Percentiles rank a stretch among this genome's conserved stretches.
Conservation (phyloP, 306 rosid species). For the Crataegus laevigata region DNA sequence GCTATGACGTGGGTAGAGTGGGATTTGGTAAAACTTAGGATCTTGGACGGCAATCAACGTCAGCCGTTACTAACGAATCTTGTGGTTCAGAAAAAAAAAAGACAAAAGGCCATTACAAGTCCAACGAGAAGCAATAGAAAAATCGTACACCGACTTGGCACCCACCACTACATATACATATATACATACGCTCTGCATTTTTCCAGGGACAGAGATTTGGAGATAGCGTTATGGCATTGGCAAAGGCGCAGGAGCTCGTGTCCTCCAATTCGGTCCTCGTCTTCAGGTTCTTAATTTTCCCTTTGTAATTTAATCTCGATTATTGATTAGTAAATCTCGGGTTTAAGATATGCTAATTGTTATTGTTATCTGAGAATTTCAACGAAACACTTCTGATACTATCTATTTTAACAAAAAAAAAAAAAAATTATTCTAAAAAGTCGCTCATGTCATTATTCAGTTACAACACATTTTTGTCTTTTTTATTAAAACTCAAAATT, state of each 20-base stretch:
- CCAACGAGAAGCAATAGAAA: neutral
- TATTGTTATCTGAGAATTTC: too few relatives aligned
- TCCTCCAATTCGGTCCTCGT: conserved; percentile 61
- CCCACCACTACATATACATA: neutral
- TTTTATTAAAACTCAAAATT: too few relatives aligned
- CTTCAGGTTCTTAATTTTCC: conserved; percentile 43
- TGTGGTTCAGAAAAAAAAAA: neutral
- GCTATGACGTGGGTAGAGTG: neutral
- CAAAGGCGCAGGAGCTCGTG: conserved; percentile 78
- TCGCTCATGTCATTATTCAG: too few relatives aligned
- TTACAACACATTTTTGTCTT: too few relatives aligned
- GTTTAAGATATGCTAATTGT: neutral
- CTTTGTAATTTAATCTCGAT: neutral
- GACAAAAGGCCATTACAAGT: neutral
- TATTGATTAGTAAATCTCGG: too few relatives aligned
- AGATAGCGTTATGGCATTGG: conserved; percentile 46
- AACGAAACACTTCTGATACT: too few relatives aligned
- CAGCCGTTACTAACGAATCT: neutral
- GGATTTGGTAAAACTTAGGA: neutral
- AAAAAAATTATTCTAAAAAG: too few relatives aligned
- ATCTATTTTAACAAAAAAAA: too few relatives aligned
- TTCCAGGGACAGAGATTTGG: neutral
- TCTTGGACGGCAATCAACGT: neutral
- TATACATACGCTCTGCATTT: neutral
- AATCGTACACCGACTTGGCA: neutral